Evolutionary conservation across 2,329 filamentous ascomycete genomes (phyloP), one percentile per base, ranked within the genome.

Genomic region (Metarhizium album): DNA sequence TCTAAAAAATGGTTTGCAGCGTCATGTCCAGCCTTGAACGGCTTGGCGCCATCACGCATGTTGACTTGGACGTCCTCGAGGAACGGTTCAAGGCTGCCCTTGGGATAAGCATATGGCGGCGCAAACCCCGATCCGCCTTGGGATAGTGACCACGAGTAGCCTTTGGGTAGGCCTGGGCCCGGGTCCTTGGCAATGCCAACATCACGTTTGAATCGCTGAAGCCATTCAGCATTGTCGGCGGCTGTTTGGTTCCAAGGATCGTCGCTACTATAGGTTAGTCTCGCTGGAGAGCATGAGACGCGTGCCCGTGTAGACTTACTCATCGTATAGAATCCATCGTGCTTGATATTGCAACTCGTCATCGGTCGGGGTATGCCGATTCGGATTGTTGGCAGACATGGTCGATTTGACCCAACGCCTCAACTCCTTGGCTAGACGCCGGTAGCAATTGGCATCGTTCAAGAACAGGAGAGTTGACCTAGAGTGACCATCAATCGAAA

Each of bases 211-310:
- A 84, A 83, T 43, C 79, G 73, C 51, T 74, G 70, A 13, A 84
- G 70, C 80, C 80, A 84, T 62, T 83, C 79, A 1, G 70, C 72
- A 55, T 83, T 83, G 58, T 83, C 80, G 29, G 79, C 79, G 1
- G 78, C 76, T 0, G 80, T 83, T 57, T 80, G 75, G 60, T 83
- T 83, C 76, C 79, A 82, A 2, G 78, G 77, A 57, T 83, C 80
- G 51, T 83, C 80, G 51, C 77, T 80, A 43, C 1, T 4, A 31
- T 27, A 20, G 9, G 35, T 48, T 18, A 42, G 46, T 43, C 4
- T 31, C 11, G 9, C 23, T 20, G 24, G 18, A 47, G 4, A 6
- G 13, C 11, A 20, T 40, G 11, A 5, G 22, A 14, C 3, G 20
- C 22, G 38, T 2, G 20, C 18, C 27, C 5, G 11, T 24, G 14